Evolutionary conservation across 2,329 filamentous ascomycete species (phyloP), one percentile per base, ranked within the genome.

Genomic region (Basipetospora chlamydospora): DNA sequence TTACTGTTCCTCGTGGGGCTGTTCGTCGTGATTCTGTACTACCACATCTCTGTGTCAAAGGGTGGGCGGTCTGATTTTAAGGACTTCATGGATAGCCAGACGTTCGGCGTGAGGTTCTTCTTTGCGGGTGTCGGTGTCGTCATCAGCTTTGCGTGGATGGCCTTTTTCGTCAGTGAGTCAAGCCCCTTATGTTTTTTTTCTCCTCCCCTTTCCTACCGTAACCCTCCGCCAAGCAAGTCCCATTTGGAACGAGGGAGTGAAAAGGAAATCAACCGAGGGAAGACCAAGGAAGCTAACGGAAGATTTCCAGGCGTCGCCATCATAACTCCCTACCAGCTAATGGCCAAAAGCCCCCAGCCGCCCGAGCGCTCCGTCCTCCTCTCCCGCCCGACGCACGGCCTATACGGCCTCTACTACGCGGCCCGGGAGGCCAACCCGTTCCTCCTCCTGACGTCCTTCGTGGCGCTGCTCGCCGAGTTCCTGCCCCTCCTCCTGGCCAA

Each of bases 401-500:
- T 67, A 26, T 60, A 56, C 1, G 64, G 62, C 1, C 41, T 70
- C 41, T 51, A 54, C 43, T 49, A 54, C 7, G 56, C 58, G 5
- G 40, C 61, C 12, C 32, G 44, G 4, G 45, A 54, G 13, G 47
- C 48, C 8, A 57, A 67, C 23, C 35, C 50, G 6, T 64, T 63
- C 40, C 52, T 64, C 1, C 51, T 57, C 17, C 37, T 56, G 10
- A 55, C 63, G 8, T 57, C 61, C 0, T 42, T 59, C 5, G 58
- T 61, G 32, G 53, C 61, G 3, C 55, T 68, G 16, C 49, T 67
- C 3, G 57, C 64, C 16, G 65, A 70, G 33, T 59, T 67, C 33
- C 57, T 70, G n/a, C 66, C 65, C 2, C 51, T 68, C 15, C 51
- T 64, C 2, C 54, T 70, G 3, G 55, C 62, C 43, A 68, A 67